phyloP scores from a whole-genome alignment of 352 stramenopile species.

The Globisporangium lucens region DNA sequence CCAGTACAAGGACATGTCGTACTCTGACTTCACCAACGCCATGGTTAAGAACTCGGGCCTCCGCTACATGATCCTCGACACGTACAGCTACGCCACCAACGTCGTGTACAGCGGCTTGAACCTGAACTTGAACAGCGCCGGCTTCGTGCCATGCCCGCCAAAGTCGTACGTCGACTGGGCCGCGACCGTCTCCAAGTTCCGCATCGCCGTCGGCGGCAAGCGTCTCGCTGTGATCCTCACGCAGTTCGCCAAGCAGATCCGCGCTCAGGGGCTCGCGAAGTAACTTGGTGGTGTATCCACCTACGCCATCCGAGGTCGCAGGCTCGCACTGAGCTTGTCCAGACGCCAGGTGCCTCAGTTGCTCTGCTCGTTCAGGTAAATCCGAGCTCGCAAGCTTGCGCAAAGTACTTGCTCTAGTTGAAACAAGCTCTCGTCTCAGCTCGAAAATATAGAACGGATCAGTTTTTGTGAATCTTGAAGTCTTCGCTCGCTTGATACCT shows the following conservation, averaged over 20 bases:
- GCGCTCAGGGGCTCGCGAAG: slow-evolving; percentile 31
- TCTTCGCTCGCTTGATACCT: not conserved
- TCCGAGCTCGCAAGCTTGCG: not conserved
- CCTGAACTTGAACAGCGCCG: slow-evolving; percentile 21
- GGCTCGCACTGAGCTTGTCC: not conserved
- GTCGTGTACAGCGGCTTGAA: slow-evolving; percentile 41
- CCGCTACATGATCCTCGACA: slow-evolving; percentile 36
- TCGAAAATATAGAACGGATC: not conserved
- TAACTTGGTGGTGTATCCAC: slow-evolving; percentile 2
- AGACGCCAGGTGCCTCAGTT: not conserved
- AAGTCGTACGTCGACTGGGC: slow-evolving; percentile 34
- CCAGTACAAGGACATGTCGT: slow-evolving; percentile 37
- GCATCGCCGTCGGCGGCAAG: slow-evolving; percentile 46
- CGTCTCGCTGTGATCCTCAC: slow-evolving; percentile 56
- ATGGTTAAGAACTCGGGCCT: slow-evolving; percentile 29
- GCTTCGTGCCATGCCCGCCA: slow-evolving; percentile 22
- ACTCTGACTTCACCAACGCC: slow-evolving; percentile 27
- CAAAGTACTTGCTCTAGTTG: not conserved
- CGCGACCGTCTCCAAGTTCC: slow-evolving; percentile 36
- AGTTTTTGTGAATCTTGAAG: not conserved
- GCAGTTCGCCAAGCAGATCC: slow-evolving; percentile 49
- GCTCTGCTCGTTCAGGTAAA: not conserved
- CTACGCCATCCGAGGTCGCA: not conserved
- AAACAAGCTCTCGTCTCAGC: not conserved
- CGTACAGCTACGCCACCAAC: slow-evolving; percentile 37